Evolutionary conservation across 148 eudicot species (phyloP).

Genomic region (Pharnaceum exiguum): DNA sequence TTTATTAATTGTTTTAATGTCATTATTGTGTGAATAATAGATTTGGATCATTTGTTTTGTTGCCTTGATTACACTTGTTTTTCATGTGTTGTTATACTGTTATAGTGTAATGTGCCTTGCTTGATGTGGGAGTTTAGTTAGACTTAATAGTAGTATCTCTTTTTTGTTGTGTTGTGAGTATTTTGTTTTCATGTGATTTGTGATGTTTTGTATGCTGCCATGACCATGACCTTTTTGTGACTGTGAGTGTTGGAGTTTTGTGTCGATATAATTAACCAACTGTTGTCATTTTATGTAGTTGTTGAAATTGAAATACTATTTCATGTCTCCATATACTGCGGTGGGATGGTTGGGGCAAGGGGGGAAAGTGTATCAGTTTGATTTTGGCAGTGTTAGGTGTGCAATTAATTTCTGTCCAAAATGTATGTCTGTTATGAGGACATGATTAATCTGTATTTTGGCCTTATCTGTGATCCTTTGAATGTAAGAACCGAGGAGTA

Average conservation of each 20-base stretch:
- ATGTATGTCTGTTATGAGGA: slow-evolving; percentile 15
- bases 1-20: neutral
- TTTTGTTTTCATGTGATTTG: slow-evolving; percentile 11
- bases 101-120: neutral
- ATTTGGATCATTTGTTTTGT: neutral
- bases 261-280: slow-evolving; percentile 7
- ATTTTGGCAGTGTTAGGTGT: neutral
- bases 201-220: neutral
- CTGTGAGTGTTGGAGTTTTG: slow-evolving; percentile 11
- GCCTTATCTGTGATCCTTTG: slow-evolving; percentile 13
- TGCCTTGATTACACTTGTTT: no score
- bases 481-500: no score
- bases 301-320: slow-evolving; percentile 9
- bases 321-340: slow-evolving; percentile 15
- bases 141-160: no score
- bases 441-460: slow-evolving; percentile 19
- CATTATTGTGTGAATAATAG: neutral
- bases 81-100: neutral
- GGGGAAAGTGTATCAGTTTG: neutral
- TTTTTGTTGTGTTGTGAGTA: no score
- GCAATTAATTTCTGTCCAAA: slow-evolving; percentile 5
- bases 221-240: neutral
- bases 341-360: slow-evolving; percentile 11
- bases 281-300: neutral
- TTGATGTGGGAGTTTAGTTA: neutral